phyloP scores from a whole-genome alignment of 140 eudicot species.

The Stevia rebaudiana region DNA sequence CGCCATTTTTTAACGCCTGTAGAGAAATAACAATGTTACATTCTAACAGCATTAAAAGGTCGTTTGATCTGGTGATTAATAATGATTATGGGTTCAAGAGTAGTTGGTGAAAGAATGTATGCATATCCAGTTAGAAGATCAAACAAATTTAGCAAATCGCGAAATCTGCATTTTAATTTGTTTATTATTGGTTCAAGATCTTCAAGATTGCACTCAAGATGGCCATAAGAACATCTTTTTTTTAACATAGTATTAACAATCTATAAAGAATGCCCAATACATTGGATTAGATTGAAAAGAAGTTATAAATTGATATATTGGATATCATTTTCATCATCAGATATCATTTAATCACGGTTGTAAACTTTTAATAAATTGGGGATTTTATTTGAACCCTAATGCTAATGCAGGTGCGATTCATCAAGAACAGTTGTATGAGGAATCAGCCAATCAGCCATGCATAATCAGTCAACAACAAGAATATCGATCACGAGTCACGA shows the following conservation, averaged over 20 bases:
- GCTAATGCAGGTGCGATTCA: too few species aligned
- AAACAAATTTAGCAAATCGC: not conserved
- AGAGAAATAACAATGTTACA: not conserved
- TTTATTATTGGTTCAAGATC: not conserved
- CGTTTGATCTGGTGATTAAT: not conserved
- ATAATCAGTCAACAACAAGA: not conserved
- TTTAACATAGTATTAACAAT: too few species aligned
- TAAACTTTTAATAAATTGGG: too few species aligned
- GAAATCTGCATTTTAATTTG: not conserved
- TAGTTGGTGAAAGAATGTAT: not conserved
- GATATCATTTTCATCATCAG: not conserved
- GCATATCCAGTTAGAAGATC: not conserved
- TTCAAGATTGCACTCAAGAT: constrained; percentile 2
- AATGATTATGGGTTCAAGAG: not conserved
- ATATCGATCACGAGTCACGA: not conserved
- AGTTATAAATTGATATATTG: not conserved
- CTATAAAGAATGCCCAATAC: too few species aligned
- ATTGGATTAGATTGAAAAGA: not conserved
- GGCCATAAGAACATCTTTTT: not conserved
- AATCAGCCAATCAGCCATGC: not conserved
- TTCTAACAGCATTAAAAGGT: not conserved
- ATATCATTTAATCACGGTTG: too few species aligned
- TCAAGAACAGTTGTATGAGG: not conserved
- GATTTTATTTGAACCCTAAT: too few species aligned
- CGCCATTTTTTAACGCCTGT: constrained; percentile 43